Evolutionary conservation across 306 rosid genomes (phyloP).

Genomic region (Cicer judaicum): DNA sequence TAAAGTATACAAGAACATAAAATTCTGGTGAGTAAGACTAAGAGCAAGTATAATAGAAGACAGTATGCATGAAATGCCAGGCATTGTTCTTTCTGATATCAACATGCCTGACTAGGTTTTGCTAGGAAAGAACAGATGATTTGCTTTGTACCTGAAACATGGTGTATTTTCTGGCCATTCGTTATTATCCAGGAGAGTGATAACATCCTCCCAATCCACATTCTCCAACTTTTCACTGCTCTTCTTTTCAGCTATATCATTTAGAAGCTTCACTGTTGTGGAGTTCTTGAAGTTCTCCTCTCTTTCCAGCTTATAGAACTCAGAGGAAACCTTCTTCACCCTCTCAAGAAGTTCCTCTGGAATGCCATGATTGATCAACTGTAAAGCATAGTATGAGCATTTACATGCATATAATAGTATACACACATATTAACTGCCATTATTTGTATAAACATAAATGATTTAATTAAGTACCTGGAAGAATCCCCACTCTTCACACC

Average conservation of each 20-base stretch:
- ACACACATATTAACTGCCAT: not conserved
- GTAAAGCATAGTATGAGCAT: conserved; percentile 36
- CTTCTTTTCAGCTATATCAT: conserved; percentile 59
- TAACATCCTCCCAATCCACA: conserved; percentile 94
- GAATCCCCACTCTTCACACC: conserved; percentile 99
- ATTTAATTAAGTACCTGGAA: conserved; percentile 70
- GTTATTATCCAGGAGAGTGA: conserved; percentile 71
- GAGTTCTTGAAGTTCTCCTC: conserved; percentile 80
- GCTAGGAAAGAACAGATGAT: conserved; percentile 11
- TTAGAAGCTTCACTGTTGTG: conserved; percentile 53
- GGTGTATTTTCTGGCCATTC: conserved; percentile 82
- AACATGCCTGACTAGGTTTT: conserved; percentile 23
- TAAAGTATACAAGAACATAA: not conserved
- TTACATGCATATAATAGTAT: conserved; percentile 21
- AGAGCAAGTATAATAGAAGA: not conserved
- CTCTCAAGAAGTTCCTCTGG: conserved; percentile 85
- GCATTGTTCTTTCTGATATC: conserved; percentile 20
- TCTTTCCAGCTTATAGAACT: conserved; percentile 77
- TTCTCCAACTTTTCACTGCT: conserved; percentile 59
- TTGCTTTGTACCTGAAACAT: conserved; percentile 70
- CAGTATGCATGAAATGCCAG: conserved; percentile 29
- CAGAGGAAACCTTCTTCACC: conserved; percentile 79
- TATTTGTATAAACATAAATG: not conserved
- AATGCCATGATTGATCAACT: conserved; percentile 96
- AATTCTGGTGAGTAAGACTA: not conserved